Base-by-base conservation (phyloP, 257 asterid species). In the Parsonsia alboflavescens region DNA sequence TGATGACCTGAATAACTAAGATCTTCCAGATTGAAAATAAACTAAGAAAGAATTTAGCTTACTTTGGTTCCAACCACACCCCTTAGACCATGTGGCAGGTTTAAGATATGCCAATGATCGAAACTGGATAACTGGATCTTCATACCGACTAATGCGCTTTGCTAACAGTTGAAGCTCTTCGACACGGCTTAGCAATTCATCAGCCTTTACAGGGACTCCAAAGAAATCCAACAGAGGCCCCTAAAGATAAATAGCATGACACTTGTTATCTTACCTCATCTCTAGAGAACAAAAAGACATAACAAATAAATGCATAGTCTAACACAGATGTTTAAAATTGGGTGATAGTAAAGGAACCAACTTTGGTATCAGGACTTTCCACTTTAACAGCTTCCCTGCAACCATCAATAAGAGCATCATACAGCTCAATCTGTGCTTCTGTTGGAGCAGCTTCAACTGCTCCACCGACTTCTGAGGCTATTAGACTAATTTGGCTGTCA, bases 61-160 rank as follows among this genome's bases (percentile, higher is more conserved):
- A 95, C 99, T 95, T 83, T 89, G 99, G 79, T 92, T 95, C 99
- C 99, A 95, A 77, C 99, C 98, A 89, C 99, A 95, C 53, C 99
- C 99, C 84, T 92, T 95, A 67, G 99, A 93, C 99, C 99, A 95
- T 0, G 98, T 87, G 71, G 98, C 89, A 69, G 97, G 97, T 80
- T 91, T 95, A 74, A 90, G 96, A 81, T 83, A 92, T 68, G 89
- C 86, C 71, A 95, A 85, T 48, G 96, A 88, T 82, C 96, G 83
- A 84, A 92, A 95, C 81, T 95, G 99, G 68, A 90, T 83, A 39
- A 95, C 50, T 58, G 99, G 99, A 81, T 92, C 96, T 70, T 83
- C 93, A 76, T 95, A 92, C 56, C 96, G 89, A 76, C 84, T 82
- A 81, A 95, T 89, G 79, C 99, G 93, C 84, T 92, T 95, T 72